Conservation (phyloP, 441 rosid genomes). For the Viola pubescens region DNA sequence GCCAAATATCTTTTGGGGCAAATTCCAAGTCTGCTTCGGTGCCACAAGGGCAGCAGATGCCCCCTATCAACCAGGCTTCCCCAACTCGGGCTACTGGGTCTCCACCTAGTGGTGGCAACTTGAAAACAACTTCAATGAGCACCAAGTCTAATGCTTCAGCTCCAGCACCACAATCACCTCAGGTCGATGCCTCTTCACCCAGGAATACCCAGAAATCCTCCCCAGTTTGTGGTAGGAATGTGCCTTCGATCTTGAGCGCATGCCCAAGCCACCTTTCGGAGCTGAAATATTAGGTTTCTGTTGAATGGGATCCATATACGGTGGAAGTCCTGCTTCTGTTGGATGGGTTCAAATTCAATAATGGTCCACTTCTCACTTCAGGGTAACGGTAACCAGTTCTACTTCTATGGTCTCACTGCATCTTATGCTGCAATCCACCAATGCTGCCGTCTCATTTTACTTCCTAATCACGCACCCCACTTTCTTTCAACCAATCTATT, state of each 20-base stretch:
- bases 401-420: background rate
- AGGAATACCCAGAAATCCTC: conserved; percentile 40
- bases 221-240: conserved; percentile 44
- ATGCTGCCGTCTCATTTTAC: background rate
- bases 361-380: background rate
- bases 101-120: conserved; percentile 62
- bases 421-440: background rate
- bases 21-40: conserved; percentile 37
- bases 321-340: background rate
- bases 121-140: conserved; percentile 50
- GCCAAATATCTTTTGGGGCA: conserved; percentile 58
- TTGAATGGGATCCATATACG: background rate
- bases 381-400: background rate
- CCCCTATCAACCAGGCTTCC: conserved; percentile 35
- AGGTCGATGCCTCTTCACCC: conserved; percentile 32
- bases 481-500: background rate
- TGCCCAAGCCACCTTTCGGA: conserved; percentile 42
- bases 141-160: conserved; percentile 46
- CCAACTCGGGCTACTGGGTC: conserved; percentile 42
- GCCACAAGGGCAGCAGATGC: conserved; percentile 44
- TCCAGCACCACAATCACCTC: conserved; percentile 31
- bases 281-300: conserved; percentile 30
- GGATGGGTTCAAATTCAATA: background rate
- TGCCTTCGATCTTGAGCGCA: conserved; percentile 50
- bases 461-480: background rate